Base-by-base conservation (phyloP, 2,329 filamentous ascomycete genomes). In the Thelonectria rubi region DNA sequence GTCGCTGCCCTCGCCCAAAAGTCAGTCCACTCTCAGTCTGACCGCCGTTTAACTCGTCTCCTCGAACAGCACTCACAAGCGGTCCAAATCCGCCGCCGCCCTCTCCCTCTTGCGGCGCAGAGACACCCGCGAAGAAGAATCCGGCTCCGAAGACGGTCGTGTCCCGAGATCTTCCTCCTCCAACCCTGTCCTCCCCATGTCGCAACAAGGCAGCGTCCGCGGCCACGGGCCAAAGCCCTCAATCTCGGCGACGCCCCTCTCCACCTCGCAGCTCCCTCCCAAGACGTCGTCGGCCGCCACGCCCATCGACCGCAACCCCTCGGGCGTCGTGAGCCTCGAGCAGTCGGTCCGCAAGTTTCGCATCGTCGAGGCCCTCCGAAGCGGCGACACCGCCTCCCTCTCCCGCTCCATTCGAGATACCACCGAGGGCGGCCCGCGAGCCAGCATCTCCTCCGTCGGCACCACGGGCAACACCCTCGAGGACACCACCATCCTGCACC, bases 311-410 rank as follows among this genome's bases (percentile, higher is more conserved):
- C 2, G 21, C 2, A 47, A 47, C 15, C 15, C 15, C 52, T 85
- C 82, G 72, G 78, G 76, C 24, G 78, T 74, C 37, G 9, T 37
- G 6, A 88, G 87, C 21, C 91, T 99, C 60, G 94, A 99, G 75
- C 93, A 97, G 77, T 97, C 94, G 0, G 93, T 99, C 55, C 88
- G 91, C 74, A 94, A 97, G 68, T 99, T 99, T 78, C 89, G 94
- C 68, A 88, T 97, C 48, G 97, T 98, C 74, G 95, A 98, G 79
- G 91, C 94, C 43, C 82, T 99, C 66, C 88, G 94, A 67, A 95
- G 87, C 75, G 95, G 95, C 55, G 94, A 99, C 75, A 97, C 93
- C 1, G 90, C 89, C 14, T 92, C 91, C 39, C 97, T 99, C 70
- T 92, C 92, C 30, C 94, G 90, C 75, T 91, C 91, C 1, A 91